A percentile compares a stretch with the other conserved stretches of the same genome.
Conservation (phyloP, 2,329 filamentous ascomycete genomes). For the Aspergillus bombycis region DNA sequence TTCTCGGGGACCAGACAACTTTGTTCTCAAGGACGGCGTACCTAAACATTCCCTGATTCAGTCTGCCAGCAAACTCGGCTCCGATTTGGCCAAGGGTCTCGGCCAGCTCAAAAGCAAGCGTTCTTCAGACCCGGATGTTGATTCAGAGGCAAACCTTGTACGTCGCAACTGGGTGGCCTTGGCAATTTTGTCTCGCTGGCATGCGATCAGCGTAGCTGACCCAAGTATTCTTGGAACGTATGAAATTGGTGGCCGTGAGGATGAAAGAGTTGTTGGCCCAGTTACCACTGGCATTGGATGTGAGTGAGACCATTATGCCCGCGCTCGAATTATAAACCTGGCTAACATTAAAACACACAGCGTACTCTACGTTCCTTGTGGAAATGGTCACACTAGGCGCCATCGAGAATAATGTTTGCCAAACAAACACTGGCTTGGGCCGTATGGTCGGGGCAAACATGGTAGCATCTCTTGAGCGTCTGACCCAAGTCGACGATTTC, state of each 20-base stretch:
- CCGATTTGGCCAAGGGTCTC: constrained; percentile 42
- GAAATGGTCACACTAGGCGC: constrained; percentile 41
- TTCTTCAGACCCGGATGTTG: constrained; percentile 38
- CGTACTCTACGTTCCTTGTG: constrained; percentile 41
- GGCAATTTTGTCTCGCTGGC: constrained; percentile 45
- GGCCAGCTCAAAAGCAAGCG: constrained; percentile 43
- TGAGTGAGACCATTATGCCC: constrained; percentile 28
- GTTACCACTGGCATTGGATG: constrained; percentile 41
- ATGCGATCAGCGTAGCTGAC: constrained; percentile 45
- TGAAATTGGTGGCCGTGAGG: constrained; percentile 43
- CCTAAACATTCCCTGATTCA: constrained; percentile 46
- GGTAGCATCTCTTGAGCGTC: constrained; percentile 41
- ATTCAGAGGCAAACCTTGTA: constrained; percentile 45
- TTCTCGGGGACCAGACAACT: constrained; percentile 45
- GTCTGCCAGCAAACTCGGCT: constrained; percentile 41
- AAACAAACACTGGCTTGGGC: constrained; percentile 39
- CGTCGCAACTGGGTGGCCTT: constrained; percentile 46
- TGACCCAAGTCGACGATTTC: constrained; percentile 41
- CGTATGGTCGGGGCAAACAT: constrained; percentile 42
- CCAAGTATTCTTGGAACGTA: constrained; percentile 40
- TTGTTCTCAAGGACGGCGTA: constrained; percentile 44
- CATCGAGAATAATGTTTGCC: constrained; percentile 38
- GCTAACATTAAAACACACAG: constrained; percentile 22
- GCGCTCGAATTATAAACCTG: not conserved
- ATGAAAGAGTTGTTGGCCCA: constrained; percentile 42